Evolutionary conservation across 768 basidiomycete species (phyloP), one percentile per base, ranked within the genome.

Genomic region (Vararia minispora): DNA sequence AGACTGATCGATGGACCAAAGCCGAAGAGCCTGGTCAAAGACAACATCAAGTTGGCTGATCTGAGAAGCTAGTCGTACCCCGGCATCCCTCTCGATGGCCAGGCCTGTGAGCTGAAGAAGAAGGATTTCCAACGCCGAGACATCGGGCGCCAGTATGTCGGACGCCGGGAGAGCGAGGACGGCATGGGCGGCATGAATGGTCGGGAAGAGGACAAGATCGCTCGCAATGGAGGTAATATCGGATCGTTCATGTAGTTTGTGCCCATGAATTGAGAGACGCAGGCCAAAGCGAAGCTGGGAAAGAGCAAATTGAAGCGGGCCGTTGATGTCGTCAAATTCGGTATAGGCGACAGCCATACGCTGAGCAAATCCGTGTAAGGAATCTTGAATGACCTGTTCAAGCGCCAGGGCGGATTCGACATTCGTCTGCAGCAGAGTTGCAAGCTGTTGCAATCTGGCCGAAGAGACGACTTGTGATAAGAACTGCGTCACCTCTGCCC

Each of bases 1-100:
- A 22, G 77, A 74, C 18, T 76, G 74, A 47, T 95, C 85, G 29
- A 80, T 75, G 29, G 76, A 65, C 94, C 94, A 97, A 16, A 94
- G 68, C n/a, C 76, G 68, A 31, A 77, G 67, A 3, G 76, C 65
- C 51, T 81, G 80, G 37, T 83, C 79, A 49, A 85, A 90, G 9
- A 66, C 56, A 5, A 50, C 57, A 37, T 71, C 66, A 22, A 90
- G 41, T 5, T 56, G 25, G 10, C 46, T 39, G 10, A 73, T 44
- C 22, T 54, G 50, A 5, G 53, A 29, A 25, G 48, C 47, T 1
- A 58, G 32, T 14, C 57, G 57, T 21, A 66, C 50, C n/a, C 69
- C 71, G 2, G 66, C 43, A n/a, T 60, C 52, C n/a, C 46, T 55
- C 34, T 76, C 65, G 22, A 69, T 56, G 3, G 59, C 59, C 14